phyloP scores from a whole-genome alignment of 305 asterid genomes.

The Fraxinus greggii region DNA sequence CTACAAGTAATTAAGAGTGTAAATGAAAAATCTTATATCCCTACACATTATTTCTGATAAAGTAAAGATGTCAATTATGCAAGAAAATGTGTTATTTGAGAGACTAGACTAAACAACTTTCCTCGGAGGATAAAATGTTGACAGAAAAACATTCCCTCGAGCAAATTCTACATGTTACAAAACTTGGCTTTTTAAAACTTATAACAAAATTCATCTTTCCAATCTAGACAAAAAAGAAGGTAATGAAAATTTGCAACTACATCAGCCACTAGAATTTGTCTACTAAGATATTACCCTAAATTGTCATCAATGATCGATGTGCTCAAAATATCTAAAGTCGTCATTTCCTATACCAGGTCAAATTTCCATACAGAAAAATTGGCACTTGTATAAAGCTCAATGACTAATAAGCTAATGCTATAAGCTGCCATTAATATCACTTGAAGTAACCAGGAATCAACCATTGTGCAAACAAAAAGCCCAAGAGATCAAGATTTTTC shows the following conservation, averaged over 20 bases:
- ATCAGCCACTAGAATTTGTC: slow-evolving; percentile 36
- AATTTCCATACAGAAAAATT: background rate
- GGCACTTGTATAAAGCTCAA: background rate
- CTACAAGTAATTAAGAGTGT: slow-evolving; percentile 5
- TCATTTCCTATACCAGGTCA: slow-evolving; percentile 4
- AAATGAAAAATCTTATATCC: background rate
- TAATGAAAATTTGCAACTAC: slow-evolving; percentile 25
- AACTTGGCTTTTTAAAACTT: slow-evolving; percentile 22
- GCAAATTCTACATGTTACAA: slow-evolving; percentile 13
- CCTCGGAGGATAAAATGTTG: background rate
- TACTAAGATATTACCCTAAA: slow-evolving; percentile 23
- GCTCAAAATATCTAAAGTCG: slow-evolving; percentile 21
- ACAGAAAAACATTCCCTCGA: background rate
- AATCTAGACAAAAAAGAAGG: slow-evolving; percentile 26
- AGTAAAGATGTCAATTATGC: background rate
- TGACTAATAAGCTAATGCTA: slow-evolving; percentile 21
- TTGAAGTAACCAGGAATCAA: slow-evolving; percentile 23
- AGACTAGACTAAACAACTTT: background rate
- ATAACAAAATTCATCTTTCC: slow-evolving; percentile 10
- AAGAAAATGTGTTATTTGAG: background rate
- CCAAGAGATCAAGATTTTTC: slow-evolving; percentile 15
- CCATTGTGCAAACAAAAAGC: slow-evolving; percentile 18
- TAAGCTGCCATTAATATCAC: slow-evolving; percentile 16
- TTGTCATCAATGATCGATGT: slow-evolving; percentile 26
- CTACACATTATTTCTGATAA: background rate